Evolutionary conservation across 345 rosid genomes (phyloP).

Genomic region (Euphorbia tirucalli): DNA sequence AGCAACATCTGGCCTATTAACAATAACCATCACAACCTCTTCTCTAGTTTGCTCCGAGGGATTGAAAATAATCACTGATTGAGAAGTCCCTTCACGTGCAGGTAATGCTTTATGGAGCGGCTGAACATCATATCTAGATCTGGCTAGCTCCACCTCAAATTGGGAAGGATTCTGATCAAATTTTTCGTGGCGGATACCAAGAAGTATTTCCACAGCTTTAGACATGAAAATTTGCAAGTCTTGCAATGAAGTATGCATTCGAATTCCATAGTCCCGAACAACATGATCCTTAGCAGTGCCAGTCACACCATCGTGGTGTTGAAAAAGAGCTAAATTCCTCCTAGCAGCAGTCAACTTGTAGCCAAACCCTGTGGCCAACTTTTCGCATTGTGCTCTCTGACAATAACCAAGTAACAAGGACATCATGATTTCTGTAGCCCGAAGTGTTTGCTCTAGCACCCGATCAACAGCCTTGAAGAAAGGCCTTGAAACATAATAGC

Average conservation of each 20-base stretch:
- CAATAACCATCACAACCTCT: conserved; percentile 74
- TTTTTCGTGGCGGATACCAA: conserved; percentile 80
- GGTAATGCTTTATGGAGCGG: conserved; percentile 68
- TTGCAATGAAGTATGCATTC: conserved; percentile 89
- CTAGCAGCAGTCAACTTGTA: conserved; percentile 92
- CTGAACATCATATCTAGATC: conserved; percentile 80
- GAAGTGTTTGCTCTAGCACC: conserved; percentile 84
- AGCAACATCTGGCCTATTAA: conserved; percentile 66
- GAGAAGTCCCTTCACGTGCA: conserved; percentile 72
- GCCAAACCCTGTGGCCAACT: conserved; percentile 63
- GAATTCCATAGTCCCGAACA: conserved; percentile 81
- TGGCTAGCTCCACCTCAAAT: conserved; percentile 74
- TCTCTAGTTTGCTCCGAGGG: conserved; percentile 83
- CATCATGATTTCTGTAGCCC: conserved; percentile 87
- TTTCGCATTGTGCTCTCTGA: conserved; percentile 83
- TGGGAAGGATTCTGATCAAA: conserved; percentile 67
- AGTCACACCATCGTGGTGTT: conserved; percentile 98
- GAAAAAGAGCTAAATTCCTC: conserved; percentile 97
- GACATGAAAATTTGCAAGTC: conserved; percentile 96
- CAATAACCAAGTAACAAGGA: conserved; percentile 84
- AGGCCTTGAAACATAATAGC: conserved; percentile 97
- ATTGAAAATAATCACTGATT: conserved; percentile 74
- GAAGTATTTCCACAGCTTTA: conserved; percentile 82
- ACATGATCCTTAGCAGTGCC: conserved; percentile 97
- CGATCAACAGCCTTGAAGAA: conserved; percentile 98